Evolutionary conservation across 129 eudicot species (phyloP), one percentile per base, ranked within the genome.

Genomic region (Tagetes patula): DNA sequence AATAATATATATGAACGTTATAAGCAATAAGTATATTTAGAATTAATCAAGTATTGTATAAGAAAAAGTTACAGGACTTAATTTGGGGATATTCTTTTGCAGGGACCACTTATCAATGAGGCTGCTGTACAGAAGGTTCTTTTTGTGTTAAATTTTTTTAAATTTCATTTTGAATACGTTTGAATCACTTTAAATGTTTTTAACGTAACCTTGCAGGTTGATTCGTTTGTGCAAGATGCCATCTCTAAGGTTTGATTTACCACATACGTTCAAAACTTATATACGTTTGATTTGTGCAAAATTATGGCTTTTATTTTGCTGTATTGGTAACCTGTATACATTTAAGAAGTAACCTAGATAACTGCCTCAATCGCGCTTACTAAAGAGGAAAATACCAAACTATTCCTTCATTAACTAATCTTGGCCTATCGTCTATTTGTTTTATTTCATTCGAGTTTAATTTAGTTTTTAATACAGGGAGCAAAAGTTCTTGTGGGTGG

Each of bases 31-130:
- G 69, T 14, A 13, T 12, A 20, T 63, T 74, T 8, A 62, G 2
- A 54, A 36, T 62, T 62, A 62, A 13, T 33, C 20, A 4, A 53
- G 14, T 36, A 61, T 41, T 1, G 50, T 12, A 11, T 40, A 58
- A 60, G 10, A 27, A 8, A 10, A 36, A 67, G 49, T 52, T 58
- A 53, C 14, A 33, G 43, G 20, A 47, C 63, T 1, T 73, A 39
- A 45, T 65, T 56, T 37, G 71, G 33, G 41, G 40, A 39, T 63
- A 49, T 69, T 75, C 65, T 83, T 60, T 75, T 69, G 69, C 85
- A 94, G 96, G 99, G 99, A 31, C 99, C 99, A 65, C 91, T 94
- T 72, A 90, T 94, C 48, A 94, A 88, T 72, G 91, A 90, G 76
- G 91, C 96, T 47, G 97, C 99, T 70, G 84, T 90, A 48, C 82